Evolutionary conservation across 1,284 basidiomycete species (phyloP).

Genomic region (Wallemia ichthyophaga): DNA sequence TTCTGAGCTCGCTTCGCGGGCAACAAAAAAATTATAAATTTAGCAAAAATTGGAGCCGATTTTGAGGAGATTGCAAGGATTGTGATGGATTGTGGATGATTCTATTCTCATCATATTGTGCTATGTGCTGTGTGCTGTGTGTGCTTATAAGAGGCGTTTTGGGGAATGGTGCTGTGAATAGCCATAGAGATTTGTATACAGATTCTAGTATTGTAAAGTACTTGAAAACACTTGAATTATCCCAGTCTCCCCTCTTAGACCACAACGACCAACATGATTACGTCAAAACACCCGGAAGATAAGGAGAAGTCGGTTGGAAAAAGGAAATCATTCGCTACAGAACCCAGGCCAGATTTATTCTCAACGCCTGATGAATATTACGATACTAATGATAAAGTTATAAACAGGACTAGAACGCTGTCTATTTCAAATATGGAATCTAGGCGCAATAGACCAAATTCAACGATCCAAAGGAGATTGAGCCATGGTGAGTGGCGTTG

Average conservation of each 20-base stretch:
- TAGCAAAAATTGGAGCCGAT: not conserved
- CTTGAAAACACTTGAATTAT: too few species aligned
- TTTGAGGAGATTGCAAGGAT: not conserved
- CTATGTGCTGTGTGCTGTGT: too few species aligned
- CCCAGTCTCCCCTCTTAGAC: not conserved
- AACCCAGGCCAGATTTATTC: not conserved
- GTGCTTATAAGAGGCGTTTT: too few species aligned
- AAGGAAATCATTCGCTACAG: not conserved
- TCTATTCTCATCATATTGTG: not conserved
- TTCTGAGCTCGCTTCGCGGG: too few species aligned
- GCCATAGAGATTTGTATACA: too few species aligned
- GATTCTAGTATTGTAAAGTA: too few species aligned
- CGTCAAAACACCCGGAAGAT: not conserved
- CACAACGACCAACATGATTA: not conserved
- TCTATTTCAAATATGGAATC: constrained; percentile 6
- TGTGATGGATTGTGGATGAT: not conserved
- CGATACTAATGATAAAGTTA: not conserved
- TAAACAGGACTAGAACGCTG: not conserved
- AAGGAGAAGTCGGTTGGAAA: not conserved
- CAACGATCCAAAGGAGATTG: too few species aligned
- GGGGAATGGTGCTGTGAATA: too few species aligned
- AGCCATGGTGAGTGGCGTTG: constrained; percentile 9
- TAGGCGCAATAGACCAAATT: constrained; percentile 10
- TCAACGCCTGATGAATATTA: not conserved
- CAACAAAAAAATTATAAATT: not conserved